Conservation (phyloP, 2,329 filamentous ascomycete genomes). For the Dactylellina sp. region DNA sequence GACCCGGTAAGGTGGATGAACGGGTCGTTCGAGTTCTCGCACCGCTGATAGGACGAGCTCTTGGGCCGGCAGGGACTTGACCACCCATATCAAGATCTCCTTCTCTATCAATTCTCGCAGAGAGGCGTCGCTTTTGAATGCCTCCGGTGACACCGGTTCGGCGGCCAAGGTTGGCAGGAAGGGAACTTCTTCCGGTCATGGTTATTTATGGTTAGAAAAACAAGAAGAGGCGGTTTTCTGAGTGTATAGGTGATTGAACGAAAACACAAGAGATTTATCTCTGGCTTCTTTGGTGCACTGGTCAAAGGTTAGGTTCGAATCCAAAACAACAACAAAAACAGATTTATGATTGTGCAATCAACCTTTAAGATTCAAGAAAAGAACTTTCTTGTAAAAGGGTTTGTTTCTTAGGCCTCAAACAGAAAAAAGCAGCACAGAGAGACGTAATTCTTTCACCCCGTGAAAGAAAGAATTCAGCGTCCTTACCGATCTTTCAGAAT, state of each 20-base stretch:
- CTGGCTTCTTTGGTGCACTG: slow-evolving; percentile 16
- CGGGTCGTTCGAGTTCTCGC: slow-evolving; percentile 18
- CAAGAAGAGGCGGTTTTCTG: background rate
- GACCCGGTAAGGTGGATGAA: slow-evolving; percentile 24
- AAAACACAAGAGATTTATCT: slow-evolving; percentile 24
- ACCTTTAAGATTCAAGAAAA: slow-evolving; percentile 35
- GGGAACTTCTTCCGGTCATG: slow-evolving; percentile 50
- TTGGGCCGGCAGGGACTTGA: slow-evolving; percentile 39
- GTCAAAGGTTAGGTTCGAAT: slow-evolving; percentile 33
- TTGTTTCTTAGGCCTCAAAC: slow-evolving; percentile 41
- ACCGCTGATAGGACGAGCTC: slow-evolving; percentile 39
- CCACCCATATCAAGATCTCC: slow-evolving; percentile 54
- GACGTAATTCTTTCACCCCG: slow-evolving; percentile 56
- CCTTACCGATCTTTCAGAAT: slow-evolving; percentile 53
- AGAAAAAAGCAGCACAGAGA: slow-evolving; percentile 37
- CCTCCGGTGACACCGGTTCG: slow-evolving; percentile 33
- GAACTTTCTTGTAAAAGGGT: slow-evolving; percentile 1
- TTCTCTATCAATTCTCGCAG: slow-evolving; percentile 39
- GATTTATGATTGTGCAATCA: slow-evolving; percentile 21
- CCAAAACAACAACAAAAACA: slow-evolving; percentile 18
- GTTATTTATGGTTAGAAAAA: background rate
- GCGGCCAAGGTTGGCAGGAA: slow-evolving; percentile 46
- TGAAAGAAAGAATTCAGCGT: slow-evolving; percentile 54
- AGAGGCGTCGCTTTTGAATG: slow-evolving; percentile 38
- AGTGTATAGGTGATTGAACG: background rate